phyloP scores from a whole-genome alignment of 1,284 basidiomycete species.

The Apiotrichum sp. region DNA sequence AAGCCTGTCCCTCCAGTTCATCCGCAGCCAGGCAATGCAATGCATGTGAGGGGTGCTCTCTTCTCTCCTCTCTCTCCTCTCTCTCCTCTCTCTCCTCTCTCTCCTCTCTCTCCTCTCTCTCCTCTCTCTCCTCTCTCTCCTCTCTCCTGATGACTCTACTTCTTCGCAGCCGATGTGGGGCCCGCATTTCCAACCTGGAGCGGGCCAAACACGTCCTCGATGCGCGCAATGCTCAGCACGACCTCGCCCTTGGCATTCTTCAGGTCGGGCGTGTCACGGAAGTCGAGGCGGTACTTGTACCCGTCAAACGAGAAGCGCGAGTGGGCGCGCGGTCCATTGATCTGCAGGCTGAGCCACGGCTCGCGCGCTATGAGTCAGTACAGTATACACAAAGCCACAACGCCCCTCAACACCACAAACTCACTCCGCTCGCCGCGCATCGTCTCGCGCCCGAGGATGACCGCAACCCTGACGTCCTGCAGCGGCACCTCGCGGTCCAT shows the following conservation, averaged over 20 bases:
- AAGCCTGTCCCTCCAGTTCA: too few species aligned
- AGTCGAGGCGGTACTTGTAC: conserved; percentile 14
- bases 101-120: too few species aligned
- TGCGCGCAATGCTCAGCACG: conserved; percentile 6
- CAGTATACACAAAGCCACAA: too few species aligned
- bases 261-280: conserved; percentile 1
- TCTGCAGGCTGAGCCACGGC: background rate
- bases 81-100: too few species aligned
- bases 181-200: background rate
- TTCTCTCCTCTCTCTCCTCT: too few species aligned
- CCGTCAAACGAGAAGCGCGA: conserved; percentile 5
- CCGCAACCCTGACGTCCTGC: conserved; percentile 1
- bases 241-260: conserved; percentile 5
- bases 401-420: background rate
- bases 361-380: background rate
- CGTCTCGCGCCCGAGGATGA: conserved; percentile 2
- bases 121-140: too few species aligned
- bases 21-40: too few species aligned
- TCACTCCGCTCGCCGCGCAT: conserved; percentile 1
- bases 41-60: too few species aligned
- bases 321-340: background rate
- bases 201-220: conserved; percentile 17
- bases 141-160: background rate
- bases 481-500: conserved; percentile 9
- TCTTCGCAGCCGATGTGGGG: background rate